Base-by-base conservation (phyloP, 441 rosid species). In the Euphorbia corollata region DNA sequence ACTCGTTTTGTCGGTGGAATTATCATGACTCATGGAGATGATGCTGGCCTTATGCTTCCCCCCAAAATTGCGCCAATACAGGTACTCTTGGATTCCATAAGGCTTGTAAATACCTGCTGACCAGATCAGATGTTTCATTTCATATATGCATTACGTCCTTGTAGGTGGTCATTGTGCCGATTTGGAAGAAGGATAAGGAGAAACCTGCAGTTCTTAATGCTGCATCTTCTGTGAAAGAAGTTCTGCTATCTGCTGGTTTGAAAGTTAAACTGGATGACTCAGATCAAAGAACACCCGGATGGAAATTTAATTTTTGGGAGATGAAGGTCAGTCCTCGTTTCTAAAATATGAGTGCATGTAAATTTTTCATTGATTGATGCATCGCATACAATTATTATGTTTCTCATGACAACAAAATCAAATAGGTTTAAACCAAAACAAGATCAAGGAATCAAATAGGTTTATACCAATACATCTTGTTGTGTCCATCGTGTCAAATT, bases 11-110 rank as follows among this genome's bases (percentile, higher is more conserved):
- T 90, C 22, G 99, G 96, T 67, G 97, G 91, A 67, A 87, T 93
- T 75, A 93, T 93, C 73, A 92, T 92, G 98, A 85, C 94, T n/a
- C 96, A 90, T 71, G 97, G 95, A 73, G 97, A 93, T 89, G 99
- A 90, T 81, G 64, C 81, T 65, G 99, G 99, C 36, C 81, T 93
- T 67, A 93, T 85, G 89, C 93, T 89, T 80, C 97, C 97, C 43
- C 97, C 97, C 0, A 86, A 79, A 68, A 55, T 88, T 75, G 98
- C 98, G 73, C 96, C 99, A 48, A 75, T 87, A 75, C 96, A 90
- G 86, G 99, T 87, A 73, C n/a, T 18, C 75, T 57, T 57, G 18
- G 47, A 20, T 38, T 32, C 20, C 19, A 9, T 13, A 11, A 27
- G 22, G 53, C 38, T 16, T 64, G 30, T 27, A 8, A 54, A 20